Conservation (phyloP, 148 eudicot genomes). For the Mesembryanthemum crystallinum region DNA sequence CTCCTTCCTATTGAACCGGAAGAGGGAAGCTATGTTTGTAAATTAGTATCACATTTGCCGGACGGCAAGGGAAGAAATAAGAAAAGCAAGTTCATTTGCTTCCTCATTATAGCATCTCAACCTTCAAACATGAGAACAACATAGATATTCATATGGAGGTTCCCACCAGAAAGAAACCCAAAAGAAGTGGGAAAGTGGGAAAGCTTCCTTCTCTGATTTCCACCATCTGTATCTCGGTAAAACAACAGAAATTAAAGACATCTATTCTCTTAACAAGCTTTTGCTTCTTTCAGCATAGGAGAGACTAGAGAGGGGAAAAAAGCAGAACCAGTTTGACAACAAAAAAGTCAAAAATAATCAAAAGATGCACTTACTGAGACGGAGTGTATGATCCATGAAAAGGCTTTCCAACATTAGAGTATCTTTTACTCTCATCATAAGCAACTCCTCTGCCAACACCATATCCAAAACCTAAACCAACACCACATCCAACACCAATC, state of each 20-base stretch:
- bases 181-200: background rate
- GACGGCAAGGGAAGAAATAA: no score
- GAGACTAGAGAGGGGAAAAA: no score
- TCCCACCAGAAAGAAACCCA: background rate
- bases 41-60: no score
- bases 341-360: background rate
- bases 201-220: conserved; percentile 1
- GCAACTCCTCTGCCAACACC: conserved; percentile 82
- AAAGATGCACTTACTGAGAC: conserved; percentile 50
- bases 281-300: background rate
- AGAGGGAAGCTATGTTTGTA: no score
- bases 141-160: no score
- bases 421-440: conserved; percentile 59
- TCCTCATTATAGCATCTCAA: no score
- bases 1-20: no score
- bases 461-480: conserved; percentile 90
- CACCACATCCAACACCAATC: conserved; percentile 87
- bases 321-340: background rate
- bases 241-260: background rate
- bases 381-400: conserved; percentile 45
- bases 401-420: conserved; percentile 61
- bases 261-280: background rate
- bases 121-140: no score
- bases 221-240: background rate
- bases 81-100: no score